Evolutionary conservation across 2,329 filamentous ascomycete species (phyloP).

Genomic region (Ustilaginoidea virens): DNA sequence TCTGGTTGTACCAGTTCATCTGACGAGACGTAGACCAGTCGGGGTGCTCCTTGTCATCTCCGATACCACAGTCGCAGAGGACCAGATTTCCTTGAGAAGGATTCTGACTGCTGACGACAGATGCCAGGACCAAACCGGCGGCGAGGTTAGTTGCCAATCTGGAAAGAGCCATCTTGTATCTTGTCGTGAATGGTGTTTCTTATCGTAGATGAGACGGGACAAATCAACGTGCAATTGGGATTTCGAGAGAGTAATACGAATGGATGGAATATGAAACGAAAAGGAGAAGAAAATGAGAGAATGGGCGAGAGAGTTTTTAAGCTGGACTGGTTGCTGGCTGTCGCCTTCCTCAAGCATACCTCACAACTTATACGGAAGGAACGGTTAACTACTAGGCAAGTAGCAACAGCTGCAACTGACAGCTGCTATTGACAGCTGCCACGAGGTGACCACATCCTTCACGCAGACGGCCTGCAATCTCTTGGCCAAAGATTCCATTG

Average conservation of each 20-base stretch:
- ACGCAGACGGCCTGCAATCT: too few relatives aligned
- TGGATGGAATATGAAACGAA: neutral
- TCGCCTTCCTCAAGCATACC: neutral
- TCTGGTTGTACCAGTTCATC: conserved; percentile 26
- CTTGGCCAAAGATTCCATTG: too few relatives aligned
- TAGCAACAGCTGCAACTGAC: neutral
- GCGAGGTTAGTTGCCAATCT: conserved; percentile 10
- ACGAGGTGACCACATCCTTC: neutral
- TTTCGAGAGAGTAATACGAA: too few relatives aligned
- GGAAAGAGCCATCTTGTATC: conserved; percentile 11
- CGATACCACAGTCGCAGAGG: conserved; percentile 26
- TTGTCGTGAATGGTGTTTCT: neutral
- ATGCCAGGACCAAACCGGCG: conserved; percentile 9
- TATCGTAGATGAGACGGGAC: neutral
- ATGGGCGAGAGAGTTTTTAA: neutral
- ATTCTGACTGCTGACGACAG: conserved; percentile 10
- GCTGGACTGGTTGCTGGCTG: neutral
- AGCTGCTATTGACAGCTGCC: neutral
- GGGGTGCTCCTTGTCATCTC: conserved; percentile 22
- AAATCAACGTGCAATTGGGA: too few relatives aligned
- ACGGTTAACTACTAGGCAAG: conserved; percentile 1
- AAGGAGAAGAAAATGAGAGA: neutral
- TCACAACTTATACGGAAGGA: conserved; percentile 1
- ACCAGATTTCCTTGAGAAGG: conserved; percentile 21
- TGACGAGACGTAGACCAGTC: conserved; percentile 28